Percentiles rank a stretch among this genome's conserved stretches.
phyloP scores from a whole-genome alignment of 768 basidiomycete genomes.

The Saitozyma podzolica region DNA sequence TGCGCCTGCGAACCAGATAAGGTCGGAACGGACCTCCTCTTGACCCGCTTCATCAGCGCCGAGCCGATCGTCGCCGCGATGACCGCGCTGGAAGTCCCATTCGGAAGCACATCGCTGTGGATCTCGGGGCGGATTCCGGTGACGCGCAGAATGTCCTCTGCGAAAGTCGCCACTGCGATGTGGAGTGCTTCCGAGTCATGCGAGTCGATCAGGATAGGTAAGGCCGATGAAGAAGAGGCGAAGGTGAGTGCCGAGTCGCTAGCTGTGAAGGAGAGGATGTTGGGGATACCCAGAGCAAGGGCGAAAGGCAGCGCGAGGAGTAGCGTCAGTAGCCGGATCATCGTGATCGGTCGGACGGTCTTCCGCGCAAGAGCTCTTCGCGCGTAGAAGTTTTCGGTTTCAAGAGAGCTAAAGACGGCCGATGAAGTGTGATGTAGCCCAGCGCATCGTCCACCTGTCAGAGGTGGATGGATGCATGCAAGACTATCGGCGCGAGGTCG shows the following conservation, averaged over 20 bases:
- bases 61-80: constrained; percentile 57
- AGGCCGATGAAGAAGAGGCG: neutral
- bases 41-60: neutral
- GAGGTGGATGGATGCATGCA: no score
- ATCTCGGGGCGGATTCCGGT: constrained; percentile 59
- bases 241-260: neutral
- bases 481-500: no score
- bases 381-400: no score
- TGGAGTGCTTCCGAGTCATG: constrained; percentile 15
- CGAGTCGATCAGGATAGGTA: constrained; percentile 19
- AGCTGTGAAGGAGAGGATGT: no score
- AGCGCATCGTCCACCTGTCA: no score
- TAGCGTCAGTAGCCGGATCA: no score
- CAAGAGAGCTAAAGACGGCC: no score
- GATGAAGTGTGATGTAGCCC: no score
- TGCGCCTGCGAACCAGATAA: neutral
- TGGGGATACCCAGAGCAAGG: no score
- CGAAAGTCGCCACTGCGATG: constrained; percentile 62
- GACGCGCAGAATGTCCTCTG: constrained; percentile 62
- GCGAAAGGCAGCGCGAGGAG: no score
- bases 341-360: no score
- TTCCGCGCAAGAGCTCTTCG: no score
- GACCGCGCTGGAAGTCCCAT: constrained; percentile 53
- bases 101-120: constrained; percentile 57
- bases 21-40: neutral